Base-by-base conservation (phyloP, 495 filamentous ascomycete genomes). In the Tirmania nivea region DNA sequence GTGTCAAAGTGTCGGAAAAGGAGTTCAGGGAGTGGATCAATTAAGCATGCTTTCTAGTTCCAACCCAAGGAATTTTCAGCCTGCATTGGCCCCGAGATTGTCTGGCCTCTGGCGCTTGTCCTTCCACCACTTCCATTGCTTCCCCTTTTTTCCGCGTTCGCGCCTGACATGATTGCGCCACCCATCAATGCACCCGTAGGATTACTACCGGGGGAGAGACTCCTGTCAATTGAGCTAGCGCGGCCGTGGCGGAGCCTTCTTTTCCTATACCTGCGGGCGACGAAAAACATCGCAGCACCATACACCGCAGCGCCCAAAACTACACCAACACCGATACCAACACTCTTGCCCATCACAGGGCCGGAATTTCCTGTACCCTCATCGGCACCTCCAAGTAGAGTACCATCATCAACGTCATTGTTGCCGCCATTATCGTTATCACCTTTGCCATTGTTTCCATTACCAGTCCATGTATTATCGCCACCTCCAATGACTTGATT, bases 41-140 rank as follows among this genome's bases (percentile, higher is more conserved):
- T n/a, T n/a, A 31, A 31, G 25, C 25, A 31, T 31, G 2, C 2
- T 31, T 34, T 69, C 76, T 76, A 97, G 71, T 94, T 95, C 90
- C 90, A 97, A 57, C 90, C 90, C 57, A 97, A 77, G 52, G 86
- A 94, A 71, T 97, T 97, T 73, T 94, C 90, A 45, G 88, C 84
- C 73, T 89, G 92, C 55, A 97, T 84, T 4, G 90, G 90, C 51
- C 77, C 79, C 45, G 79, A 83, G 59, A 86, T 86, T 64, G 75
- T 74, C 57, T 75, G 69, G 50, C 78, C 79, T 59, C 81, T 71
- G 50, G 81, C 81, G 65, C 76, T 81, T 63, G 83, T 85, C 73
- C 77, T 77, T 66, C 80, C 79, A 20, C 75, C 76, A 61, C 78
- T 83, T 57, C 81, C 73, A 59, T 73, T 74, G 60, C 78, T 86